Conservation (phyloP, 352 stramenopile genomes). For the Aphanomyces cochlioides region DNA sequence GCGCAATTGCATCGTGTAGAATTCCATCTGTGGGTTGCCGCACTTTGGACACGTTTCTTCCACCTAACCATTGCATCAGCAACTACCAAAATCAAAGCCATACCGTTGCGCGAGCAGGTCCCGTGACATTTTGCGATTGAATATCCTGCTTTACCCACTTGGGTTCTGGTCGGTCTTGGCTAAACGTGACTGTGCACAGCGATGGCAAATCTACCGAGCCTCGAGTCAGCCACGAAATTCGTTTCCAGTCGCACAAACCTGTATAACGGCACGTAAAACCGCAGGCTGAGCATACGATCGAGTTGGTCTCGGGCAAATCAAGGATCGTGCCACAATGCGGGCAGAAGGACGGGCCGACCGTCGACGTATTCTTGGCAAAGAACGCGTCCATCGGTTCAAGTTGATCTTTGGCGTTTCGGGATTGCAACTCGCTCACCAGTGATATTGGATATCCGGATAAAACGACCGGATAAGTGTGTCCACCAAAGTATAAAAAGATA, state of each 20-base stretch:
- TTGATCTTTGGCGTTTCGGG: background rate
- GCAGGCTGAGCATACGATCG: slow-evolving; percentile 82
- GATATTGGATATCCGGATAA: no score
- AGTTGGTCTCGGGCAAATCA: slow-evolving; percentile 82
- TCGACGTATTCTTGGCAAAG: slow-evolving; percentile 8
- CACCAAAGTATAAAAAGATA: no score
- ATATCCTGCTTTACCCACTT: slow-evolving; percentile 78
- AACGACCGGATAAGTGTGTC: no score
- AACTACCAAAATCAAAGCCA: slow-evolving; percentile 98
- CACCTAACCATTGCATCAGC: slow-evolving; percentile 94
- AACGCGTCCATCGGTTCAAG: background rate
- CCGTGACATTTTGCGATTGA: slow-evolving; percentile 75
- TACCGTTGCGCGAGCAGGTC: slow-evolving; percentile 90
- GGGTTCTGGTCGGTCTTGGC: slow-evolving; percentile 67
- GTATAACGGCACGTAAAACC: slow-evolving; percentile 82
- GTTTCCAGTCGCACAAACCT: slow-evolving; percentile 39
- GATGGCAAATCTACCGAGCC: slow-evolving; percentile 63
- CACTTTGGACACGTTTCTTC: slow-evolving; percentile 99
- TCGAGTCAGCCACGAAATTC: background rate
- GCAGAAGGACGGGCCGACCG: slow-evolving; percentile 75
- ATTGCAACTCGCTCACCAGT: no score
- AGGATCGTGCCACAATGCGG: slow-evolving; percentile 85
- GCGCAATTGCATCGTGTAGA: slow-evolving; percentile 99
- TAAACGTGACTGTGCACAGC: slow-evolving; percentile 67
- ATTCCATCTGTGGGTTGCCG: slow-evolving; percentile 94